Percentiles rank a stretch among this genome's conserved stretches.
phyloP scores from a whole-genome alignment of 345 rosid genomes.

The Populus pruinosa region DNA sequence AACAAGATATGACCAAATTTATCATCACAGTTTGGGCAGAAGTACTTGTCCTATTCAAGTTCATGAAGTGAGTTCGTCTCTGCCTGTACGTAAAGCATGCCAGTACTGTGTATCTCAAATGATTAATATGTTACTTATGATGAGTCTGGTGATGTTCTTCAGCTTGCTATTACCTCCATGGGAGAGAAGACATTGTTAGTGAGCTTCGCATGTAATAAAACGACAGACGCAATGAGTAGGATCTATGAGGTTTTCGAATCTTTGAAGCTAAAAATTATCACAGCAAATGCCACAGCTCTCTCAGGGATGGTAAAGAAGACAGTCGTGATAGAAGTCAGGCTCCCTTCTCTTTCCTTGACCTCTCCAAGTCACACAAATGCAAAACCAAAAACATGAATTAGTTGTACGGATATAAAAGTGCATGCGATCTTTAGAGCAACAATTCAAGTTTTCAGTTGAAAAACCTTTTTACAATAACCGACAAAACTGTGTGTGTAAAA shows the following conservation, averaged over 20 bases:
- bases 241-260: conserved; percentile 81
- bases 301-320: conserved; percentile 76
- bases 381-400: no score
- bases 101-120: no score
- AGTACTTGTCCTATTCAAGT: conserved; percentile 52
- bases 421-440: no score
- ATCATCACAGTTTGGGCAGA: conserved; percentile 33
- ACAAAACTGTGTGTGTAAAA: no score
- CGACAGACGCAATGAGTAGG: conserved; percentile 74
- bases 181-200: conserved; percentile 70
- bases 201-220: conserved; percentile 72
- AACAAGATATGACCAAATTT: conserved; percentile 47
- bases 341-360: not conserved
- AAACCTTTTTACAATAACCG: no score
- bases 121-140: not conserved
- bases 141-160: not conserved
- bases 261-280: conserved; percentile 66
- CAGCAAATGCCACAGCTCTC: conserved; percentile 65
- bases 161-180: conserved; percentile 69
- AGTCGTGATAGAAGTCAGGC: conserved; percentile 67
- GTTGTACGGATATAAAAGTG: no score
- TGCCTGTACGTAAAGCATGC: no score
- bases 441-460: no score
- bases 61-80: conserved; percentile 37
- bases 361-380: no score